Base-by-base conservation (phyloP, 257 asterid genomes). In the Pogostemon cablin region DNA sequence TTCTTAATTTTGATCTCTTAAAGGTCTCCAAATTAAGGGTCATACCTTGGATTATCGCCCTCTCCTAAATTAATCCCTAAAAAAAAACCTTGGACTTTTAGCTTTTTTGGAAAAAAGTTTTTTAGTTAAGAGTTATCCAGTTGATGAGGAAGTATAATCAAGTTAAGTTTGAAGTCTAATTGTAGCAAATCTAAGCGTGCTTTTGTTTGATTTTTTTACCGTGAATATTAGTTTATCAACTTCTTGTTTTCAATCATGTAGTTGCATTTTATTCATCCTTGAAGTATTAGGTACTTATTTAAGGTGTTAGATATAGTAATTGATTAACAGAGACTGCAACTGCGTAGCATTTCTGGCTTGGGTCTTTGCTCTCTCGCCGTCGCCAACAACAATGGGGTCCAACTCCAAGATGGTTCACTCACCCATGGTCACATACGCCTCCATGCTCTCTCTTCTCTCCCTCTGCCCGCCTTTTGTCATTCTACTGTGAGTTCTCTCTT, bases 391-490 rank as follows among this genome's bases (percentile, higher is more conserved):
- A 37, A 91, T 91, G 96, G 95, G 68, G 64, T 67, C 90, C 53
- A 90, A 83, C 15, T 70, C 90, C 71, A 86, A 83, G 63, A 78
- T 79, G 85, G 98, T 85, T 3, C 98, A 90, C 80, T 77, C 96
- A 5, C 95, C 96, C 10, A 15, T 82, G 65, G 61, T 93, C 64
- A 90, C 98, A n/a, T 93, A 93, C 62, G 83, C 77, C 9, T 93
- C 98, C 62, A 83, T 93, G 90, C 81, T 93, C 37, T 82, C 96
- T 38, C 91, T 93, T 46, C 95, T 90, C 58, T 69, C 95, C 56
- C 75, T 86, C 63, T 89, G 96, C 75, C 98, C 97, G 47, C 98
- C 98, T 50, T 93, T 93, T 71, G 98, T 90, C 39, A 90, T 93
- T 83, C 93, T 93, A 8, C 77, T 93, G 98, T 88, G 55, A 84